Conservation (phyloP, 345 rosid species). For the Ceriops decandra region DNA sequence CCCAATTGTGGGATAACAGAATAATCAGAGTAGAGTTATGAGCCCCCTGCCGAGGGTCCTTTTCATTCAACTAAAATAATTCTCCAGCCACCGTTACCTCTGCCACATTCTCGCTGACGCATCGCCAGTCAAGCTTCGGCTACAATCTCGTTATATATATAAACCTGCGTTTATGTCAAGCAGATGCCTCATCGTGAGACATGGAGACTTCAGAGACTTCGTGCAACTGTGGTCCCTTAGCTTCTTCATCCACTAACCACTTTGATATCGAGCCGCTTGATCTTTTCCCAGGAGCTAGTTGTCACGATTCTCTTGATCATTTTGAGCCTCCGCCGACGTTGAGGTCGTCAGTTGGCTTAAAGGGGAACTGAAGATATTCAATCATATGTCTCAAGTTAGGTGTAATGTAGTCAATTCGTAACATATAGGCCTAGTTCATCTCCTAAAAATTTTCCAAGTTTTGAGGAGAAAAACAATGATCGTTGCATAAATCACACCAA, state of each 20-base stretch:
- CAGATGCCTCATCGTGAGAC: background rate
- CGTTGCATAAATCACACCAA: no score
- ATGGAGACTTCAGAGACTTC: conserved; percentile 39
- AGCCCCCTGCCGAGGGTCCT: conserved; percentile 48
- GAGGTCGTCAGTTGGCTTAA: conserved; percentile 22
- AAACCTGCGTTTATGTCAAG: conserved; percentile 3
- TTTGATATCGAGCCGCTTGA: conserved; percentile 38
- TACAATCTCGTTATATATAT: conserved; percentile 21
- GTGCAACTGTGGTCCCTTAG: conserved; percentile 17
- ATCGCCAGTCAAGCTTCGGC: conserved; percentile 16
- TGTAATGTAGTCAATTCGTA: no score
- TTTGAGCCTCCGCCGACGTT: conserved; percentile 26
- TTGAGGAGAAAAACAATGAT: no score
- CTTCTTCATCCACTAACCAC: conserved; percentile 30
- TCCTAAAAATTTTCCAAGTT: no score
- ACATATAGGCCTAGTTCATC: no score
- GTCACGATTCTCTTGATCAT: conserved; percentile 10
- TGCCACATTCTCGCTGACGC: conserved; percentile 28
- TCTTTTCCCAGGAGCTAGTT: conserved; percentile 39
- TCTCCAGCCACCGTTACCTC: conserved; percentile 55
- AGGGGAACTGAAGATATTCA: background rate
- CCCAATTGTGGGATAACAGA: conserved; percentile 47
- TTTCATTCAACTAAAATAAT: conserved; percentile 68
- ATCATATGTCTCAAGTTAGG: no score
- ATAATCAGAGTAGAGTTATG: conserved; percentile 56